Base-by-base conservation (phyloP, 352 stramenopile species). In the Phytopythium sindhum region DNA sequence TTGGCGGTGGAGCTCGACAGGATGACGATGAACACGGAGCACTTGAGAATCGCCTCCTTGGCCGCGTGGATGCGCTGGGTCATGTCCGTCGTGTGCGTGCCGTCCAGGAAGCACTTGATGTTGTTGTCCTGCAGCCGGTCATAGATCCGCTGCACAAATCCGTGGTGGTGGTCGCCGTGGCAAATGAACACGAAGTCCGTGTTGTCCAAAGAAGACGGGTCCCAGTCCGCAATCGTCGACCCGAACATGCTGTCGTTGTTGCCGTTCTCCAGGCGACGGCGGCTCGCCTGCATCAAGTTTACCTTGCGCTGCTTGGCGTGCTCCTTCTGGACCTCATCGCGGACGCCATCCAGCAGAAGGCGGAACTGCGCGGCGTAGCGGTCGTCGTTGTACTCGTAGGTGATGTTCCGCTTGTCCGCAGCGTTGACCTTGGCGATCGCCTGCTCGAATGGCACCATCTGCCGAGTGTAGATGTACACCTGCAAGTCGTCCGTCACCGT, bases 381-480 rank as follows among this genome's bases (percentile, higher is more conserved):
- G n/a, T 72, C 65, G 3, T 91, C 78, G 28, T 91, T 67, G 67
- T 93, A 90, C 59, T 75, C 77, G 66, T 90, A 91, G 50, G 61
- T 83, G 63, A 90, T 77, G 24, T 81, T 80, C 33, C 77, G 74
- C 52, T 77, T 68, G 69, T 86, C 83, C n/a, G 57, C 23, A 51
- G 79, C 75, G 66, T 89, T 67, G 42, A 92, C 64, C 28, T 63
- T 67, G n/a, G 72, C 77, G 68, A 94, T 91, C 15, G 82, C 69
- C 14, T 75, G 70, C 69, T 92, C 82, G 54, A 94, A 94, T 39
- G 85, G 84, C 33, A 94, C 77, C 68, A 94, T 92, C 63, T 92
- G 83, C 4, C 86, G 81, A 35, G 86, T 91, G 72, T 91, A 91
- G 28, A 94, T 75, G 69, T 94, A 94, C 65, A 91, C 83, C 57